Percentiles rank a stretch among this genome's conserved stretches.
These are phyloP conservation scores for Blastobotrys capitulatus DNA, from an alignment of 1,139 yeast genomes.

Conservation along the genomic window DNA sequence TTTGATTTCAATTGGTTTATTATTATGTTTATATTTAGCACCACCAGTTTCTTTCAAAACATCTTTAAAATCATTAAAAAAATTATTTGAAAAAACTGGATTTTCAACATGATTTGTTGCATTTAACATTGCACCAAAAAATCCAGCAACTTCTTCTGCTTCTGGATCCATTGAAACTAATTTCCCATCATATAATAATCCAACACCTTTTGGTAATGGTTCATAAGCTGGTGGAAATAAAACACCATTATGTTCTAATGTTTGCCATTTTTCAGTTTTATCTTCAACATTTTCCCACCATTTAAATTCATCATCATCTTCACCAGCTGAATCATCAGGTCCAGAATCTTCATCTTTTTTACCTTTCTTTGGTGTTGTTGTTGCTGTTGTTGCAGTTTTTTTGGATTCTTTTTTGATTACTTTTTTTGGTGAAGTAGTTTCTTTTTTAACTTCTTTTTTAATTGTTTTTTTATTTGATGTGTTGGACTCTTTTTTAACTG, in stretches of 20 bases:
- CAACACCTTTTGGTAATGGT: conserved; percentile 76
- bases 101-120: conserved; percentile 78
- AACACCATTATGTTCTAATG: conserved; percentile 84
- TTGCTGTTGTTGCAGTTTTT: conserved; percentile 8
- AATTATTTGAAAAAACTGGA: conserved; percentile 80
- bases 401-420: conserved; percentile 1
- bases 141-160: conserved; percentile 97
- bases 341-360: conserved; percentile 9
- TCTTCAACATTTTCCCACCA: conserved; percentile 85
- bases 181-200: conserved; percentile 66
- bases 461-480: conserved; percentile 11
- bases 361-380: conserved; percentile 7
- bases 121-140: conserved; percentile 82
- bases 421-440: conserved; percentile 1
- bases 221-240: conserved; percentile 90
- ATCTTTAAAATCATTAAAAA: conserved; percentile 67
- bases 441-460: conserved; percentile 9
- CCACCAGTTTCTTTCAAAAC: conserved; percentile 71
- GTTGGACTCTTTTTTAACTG: neutral
- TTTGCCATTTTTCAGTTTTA: conserved; percentile 78
- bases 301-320: conserved; percentile 50
- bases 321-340: conserved; percentile 8
- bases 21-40: conserved; percentile 36
- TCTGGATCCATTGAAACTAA: conserved; percentile 67
- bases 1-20: conserved; percentile 42